Evolutionary conservation across 2,329 filamentous ascomycete species (phyloP).

Genomic region (Sporothrix dimorphospora): DNA sequence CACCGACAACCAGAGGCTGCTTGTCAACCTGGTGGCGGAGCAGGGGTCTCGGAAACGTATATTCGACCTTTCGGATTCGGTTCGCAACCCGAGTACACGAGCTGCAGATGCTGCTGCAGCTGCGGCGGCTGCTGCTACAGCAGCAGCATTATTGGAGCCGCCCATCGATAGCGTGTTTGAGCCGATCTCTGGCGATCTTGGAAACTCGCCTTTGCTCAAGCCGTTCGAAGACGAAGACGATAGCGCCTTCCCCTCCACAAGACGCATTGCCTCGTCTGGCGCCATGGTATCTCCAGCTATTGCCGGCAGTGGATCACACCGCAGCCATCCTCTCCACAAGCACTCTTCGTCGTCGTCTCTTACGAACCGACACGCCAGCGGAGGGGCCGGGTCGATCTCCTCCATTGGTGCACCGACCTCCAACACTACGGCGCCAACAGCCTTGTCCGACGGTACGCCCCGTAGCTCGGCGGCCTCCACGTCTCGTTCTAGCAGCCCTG

Average conservation of each 20-base stretch:
- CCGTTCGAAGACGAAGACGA: slow-evolving; percentile 51
- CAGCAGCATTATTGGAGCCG: slow-evolving; percentile 48
- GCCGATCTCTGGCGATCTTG: slow-evolving; percentile 76
- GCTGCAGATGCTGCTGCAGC: slow-evolving; percentile 28
- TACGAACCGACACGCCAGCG: slow-evolving; percentile 26
- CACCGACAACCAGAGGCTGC: slow-evolving; percentile 69
- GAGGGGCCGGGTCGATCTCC: slow-evolving; percentile 42
- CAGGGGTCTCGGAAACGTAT: slow-evolving; percentile 62
- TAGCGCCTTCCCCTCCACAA: neutral
- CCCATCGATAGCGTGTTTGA: slow-evolving; percentile 77
- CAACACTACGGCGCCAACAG: slow-evolving; percentile 64
- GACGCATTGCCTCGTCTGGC: neutral
- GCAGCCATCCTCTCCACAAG: slow-evolving; percentile 18
- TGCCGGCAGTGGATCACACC: slow-evolving; percentile 23
- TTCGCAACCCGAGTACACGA: slow-evolving; percentile 43
- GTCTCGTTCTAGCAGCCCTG: slow-evolving; percentile 70
- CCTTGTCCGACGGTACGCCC: slow-evolving; percentile 67
- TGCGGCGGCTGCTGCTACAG: slow-evolving; percentile 36
- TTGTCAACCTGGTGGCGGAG: slow-evolving; percentile 60
- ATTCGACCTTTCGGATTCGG: slow-evolving; percentile 71
- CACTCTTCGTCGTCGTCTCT: slow-evolving; percentile 26
- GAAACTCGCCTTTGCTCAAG: slow-evolving; percentile 70
- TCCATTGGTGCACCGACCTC: slow-evolving; percentile 59
- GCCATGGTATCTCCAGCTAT: slow-evolving; percentile 19
- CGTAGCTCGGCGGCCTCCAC: slow-evolving; percentile 68